Evolutionary conservation across 257 asterid genomes (phyloP).

Genomic region (Euphrasia confusa): DNA sequence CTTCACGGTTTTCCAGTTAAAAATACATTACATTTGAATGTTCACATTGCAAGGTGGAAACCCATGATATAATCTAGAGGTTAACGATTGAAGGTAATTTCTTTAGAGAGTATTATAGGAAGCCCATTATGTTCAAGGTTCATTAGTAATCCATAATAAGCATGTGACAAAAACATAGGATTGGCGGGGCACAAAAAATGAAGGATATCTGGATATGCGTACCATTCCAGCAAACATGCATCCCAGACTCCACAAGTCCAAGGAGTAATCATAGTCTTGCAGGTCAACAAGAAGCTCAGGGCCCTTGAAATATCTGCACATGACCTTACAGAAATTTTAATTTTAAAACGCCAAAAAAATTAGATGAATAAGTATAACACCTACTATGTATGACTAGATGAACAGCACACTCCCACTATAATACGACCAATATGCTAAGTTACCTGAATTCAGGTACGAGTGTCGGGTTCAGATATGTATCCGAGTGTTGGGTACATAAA

Average conservation of each 20-base stretch:
- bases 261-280: slow-evolving; percentile 85
- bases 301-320: slow-evolving; percentile 54
- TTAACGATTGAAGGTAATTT: slow-evolving; percentile 4
- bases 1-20: no score
- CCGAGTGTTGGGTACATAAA: no score
- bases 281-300: slow-evolving; percentile 89
- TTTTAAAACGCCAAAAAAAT: not conserved
- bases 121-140: slow-evolving; percentile 17
- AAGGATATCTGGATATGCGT: slow-evolving; percentile 3
- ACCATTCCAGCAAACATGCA: slow-evolving; percentile 86
- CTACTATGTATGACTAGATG: not conserved
- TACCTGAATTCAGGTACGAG: no score
- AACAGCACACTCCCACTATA: not conserved
- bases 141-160: not conserved
- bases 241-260: slow-evolving; percentile 82
- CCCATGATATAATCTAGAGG: not conserved
- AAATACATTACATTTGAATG: no score
- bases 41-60: no score
- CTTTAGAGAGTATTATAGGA: not conserved
- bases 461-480: no score
- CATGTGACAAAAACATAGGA: no score
- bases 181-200: no score
- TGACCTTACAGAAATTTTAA: not conserved
- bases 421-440: not conserved
- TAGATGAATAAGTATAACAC: not conserved